phyloP scores from a whole-genome alignment of 2,329 filamentous ascomycete genomes.

The Simplicillium aogashimaense region DNA sequence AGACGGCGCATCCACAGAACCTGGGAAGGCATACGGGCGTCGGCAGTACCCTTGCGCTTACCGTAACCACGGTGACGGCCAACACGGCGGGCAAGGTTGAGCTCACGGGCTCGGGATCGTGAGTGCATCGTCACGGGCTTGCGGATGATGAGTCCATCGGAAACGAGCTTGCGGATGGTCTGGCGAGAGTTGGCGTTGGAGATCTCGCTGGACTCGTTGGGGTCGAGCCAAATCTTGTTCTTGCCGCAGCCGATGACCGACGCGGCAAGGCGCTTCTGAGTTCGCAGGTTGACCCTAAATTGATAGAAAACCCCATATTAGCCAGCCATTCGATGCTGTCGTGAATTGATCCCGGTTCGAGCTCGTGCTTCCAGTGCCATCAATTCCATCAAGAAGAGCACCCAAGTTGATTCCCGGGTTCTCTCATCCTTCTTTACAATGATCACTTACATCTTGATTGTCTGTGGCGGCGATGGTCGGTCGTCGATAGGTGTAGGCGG shows the following conservation, averaged over 20 bases:
- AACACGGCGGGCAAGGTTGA: slow-evolving; percentile 88
- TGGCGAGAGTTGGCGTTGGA: slow-evolving; percentile 99
- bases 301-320: slow-evolving; percentile 14
- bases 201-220: slow-evolving; percentile 98
- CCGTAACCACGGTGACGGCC: slow-evolving; percentile 98
- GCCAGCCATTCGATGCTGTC: slow-evolving; percentile 10
- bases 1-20: slow-evolving; percentile 99
- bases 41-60: slow-evolving; percentile 99
- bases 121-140: slow-evolving; percentile 99
- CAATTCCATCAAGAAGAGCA: slow-evolving; percentile 1
- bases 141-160: slow-evolving; percentile 99
- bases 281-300: slow-evolving; percentile 94
- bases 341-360: no score
- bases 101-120: slow-evolving; percentile 86
- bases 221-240: slow-evolving; percentile 99
- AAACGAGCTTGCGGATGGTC: slow-evolving; percentile 98
- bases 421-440: slow-evolving; percentile 1
- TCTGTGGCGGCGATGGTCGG: slow-evolving; percentile 29
- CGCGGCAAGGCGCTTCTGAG: slow-evolving; percentile 99
- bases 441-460: slow-evolving; percentile 34
- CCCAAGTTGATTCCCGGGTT: background rate
- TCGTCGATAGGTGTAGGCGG: slow-evolving; percentile 26
- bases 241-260: slow-evolving; percentile 98
- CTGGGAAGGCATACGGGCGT: slow-evolving; percentile 98
- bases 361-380: background rate